These are phyloP conservation scores for Cladosporium sp. DNA, from an alignment of 2,329 filamentous ascomycete genomes.

Conservation along the genomic window DNA sequence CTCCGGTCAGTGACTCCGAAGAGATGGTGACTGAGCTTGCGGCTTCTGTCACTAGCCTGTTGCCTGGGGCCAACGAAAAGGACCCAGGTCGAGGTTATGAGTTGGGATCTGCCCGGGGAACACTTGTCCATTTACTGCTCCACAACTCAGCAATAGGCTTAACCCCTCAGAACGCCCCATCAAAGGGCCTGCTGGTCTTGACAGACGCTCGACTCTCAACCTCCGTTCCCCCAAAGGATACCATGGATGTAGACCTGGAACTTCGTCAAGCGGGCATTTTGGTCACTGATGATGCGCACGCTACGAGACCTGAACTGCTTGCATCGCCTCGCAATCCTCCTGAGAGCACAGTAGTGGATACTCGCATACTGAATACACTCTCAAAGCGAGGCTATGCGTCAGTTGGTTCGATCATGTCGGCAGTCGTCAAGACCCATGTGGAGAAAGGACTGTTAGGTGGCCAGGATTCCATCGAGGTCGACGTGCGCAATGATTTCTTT, in stretches of 20 bases:
- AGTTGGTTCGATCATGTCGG: slow-evolving; percentile 80
- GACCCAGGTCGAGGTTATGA: not conserved
- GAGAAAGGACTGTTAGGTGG: slow-evolving; percentile 51
- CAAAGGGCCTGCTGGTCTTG: slow-evolving; percentile 74
- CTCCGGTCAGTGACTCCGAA: slow-evolving; percentile 26
- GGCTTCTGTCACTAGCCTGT: slow-evolving; percentile 58
- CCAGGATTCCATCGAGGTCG: slow-evolving; percentile 67
- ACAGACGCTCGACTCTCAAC: slow-evolving; percentile 72
- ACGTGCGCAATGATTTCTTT: slow-evolving; percentile 78
- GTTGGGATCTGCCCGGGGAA: slow-evolving; percentile 28
- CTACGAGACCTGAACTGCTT: slow-evolving; percentile 35
- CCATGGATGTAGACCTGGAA: slow-evolving; percentile 60
- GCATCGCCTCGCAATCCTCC: slow-evolving; percentile 5
- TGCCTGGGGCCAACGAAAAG: slow-evolving; percentile 33
- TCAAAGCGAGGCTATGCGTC: slow-evolving; percentile 71
- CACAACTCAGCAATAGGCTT: slow-evolving; percentile 78
- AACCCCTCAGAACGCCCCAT: slow-evolving; percentile 69
- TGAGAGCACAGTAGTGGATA: slow-evolving; percentile 18
- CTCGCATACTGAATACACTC: slow-evolving; percentile 40
- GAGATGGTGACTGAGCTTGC: slow-evolving; percentile 72
- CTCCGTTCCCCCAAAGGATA: slow-evolving; percentile 59
- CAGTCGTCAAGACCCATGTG: slow-evolving; percentile 62
- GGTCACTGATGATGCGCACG: slow-evolving; percentile 66
- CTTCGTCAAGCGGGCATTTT: slow-evolving; percentile 78
- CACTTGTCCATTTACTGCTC: slow-evolving; percentile 69